Evolutionary conservation across 371 early-diverging fungal genomes (phyloP).

Genomic region (Syncephalastrum racemosum): DNA sequence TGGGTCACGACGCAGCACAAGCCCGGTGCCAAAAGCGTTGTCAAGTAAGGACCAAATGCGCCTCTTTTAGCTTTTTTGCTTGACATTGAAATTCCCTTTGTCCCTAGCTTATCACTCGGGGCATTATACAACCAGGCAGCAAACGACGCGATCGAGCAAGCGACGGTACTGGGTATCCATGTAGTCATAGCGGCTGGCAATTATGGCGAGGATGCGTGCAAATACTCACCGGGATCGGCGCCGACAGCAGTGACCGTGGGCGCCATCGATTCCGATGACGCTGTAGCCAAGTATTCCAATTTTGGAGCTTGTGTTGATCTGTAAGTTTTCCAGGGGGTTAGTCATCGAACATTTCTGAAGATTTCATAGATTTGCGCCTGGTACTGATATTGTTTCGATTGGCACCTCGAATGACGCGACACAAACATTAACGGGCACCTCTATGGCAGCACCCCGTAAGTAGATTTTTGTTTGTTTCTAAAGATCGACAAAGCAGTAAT

Average conservation of each 20-base stretch:
- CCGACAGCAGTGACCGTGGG: constrained; percentile 87
- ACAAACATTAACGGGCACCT: constrained; percentile 65
- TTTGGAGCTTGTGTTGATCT: constrained; percentile 81
- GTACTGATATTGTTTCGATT: constrained; percentile 75
- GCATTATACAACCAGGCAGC: constrained; percentile 57
- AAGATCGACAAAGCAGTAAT: constrained; percentile 30
- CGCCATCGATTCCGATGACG: constrained; percentile 74
- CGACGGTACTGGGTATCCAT: constrained; percentile 53
- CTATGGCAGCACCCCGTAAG: constrained; percentile 79
- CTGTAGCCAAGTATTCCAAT: constrained; percentile 73
- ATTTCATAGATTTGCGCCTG: constrained; percentile 59
- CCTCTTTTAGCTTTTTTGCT: constrained; percentile 8
- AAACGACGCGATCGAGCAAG: constrained; percentile 56
- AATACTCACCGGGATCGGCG: constrained; percentile 82
- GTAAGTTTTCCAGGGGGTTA: constrained; percentile 32
- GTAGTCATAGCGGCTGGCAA: constrained; percentile 64
- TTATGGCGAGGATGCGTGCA: constrained; percentile 77
- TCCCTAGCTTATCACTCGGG: constrained; percentile 55
- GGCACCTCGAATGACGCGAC: constrained; percentile 40
- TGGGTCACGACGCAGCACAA: constrained; percentile 52
- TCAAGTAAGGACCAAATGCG: constrained; percentile 40
- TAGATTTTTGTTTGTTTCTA: not conserved
- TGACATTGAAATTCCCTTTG: not conserved
- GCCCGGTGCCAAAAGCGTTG: constrained; percentile 25
- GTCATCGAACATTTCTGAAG: not conserved